phyloP scores from a whole-genome alignment of 768 basidiomycete genomes.

The Mycena polygramma region DNA sequence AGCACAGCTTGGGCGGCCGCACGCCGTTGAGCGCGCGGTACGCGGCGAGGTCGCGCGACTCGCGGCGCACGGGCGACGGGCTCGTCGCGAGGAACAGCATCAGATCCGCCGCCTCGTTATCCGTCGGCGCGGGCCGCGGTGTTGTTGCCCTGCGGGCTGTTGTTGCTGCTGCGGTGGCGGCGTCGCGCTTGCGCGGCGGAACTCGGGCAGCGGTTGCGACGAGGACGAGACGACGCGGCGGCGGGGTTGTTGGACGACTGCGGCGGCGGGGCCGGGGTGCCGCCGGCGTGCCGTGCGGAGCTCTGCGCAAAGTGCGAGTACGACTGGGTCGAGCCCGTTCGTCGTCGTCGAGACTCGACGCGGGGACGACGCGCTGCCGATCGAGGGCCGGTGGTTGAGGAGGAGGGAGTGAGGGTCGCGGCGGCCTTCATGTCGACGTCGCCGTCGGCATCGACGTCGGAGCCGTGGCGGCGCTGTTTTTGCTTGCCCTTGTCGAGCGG shows the following conservation, averaged over 20 bases:
- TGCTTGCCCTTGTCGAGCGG: conserved; percentile 64
- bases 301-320: conserved; percentile 75
- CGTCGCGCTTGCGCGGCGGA: conserved; percentile 49
- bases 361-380: conserved; percentile 74
- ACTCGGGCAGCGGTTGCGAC: conserved; percentile 48
- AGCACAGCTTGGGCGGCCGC: conserved; percentile 61
- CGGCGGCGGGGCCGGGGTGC: conserved; percentile 33
- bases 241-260: conserved; percentile 44
- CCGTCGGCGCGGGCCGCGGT: conserved; percentile 70
- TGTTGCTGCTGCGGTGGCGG: conserved; percentile 33
- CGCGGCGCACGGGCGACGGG: conserved; percentile 81
- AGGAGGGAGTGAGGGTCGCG: conserved; percentile 82
- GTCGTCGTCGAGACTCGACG: conserved; percentile 78
- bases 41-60: conserved; percentile 66
- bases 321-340: conserved; percentile 74
- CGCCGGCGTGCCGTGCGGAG: conserved; percentile 64
- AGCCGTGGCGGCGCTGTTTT: conserved; percentile 50
- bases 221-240: conserved; percentile 48
- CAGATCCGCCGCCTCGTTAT: conserved; percentile 88
- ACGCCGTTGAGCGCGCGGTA: conserved; percentile 68
- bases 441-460: conserved; percentile 59
- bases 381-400: conserved; percentile 73
- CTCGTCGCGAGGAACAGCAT: conserved; percentile 90
- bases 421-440: conserved; percentile 88
- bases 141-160: conserved; percentile 42